Evolutionary conservation across 345 rosid species (phyloP).

Genomic region (Camelina sativa): DNA sequence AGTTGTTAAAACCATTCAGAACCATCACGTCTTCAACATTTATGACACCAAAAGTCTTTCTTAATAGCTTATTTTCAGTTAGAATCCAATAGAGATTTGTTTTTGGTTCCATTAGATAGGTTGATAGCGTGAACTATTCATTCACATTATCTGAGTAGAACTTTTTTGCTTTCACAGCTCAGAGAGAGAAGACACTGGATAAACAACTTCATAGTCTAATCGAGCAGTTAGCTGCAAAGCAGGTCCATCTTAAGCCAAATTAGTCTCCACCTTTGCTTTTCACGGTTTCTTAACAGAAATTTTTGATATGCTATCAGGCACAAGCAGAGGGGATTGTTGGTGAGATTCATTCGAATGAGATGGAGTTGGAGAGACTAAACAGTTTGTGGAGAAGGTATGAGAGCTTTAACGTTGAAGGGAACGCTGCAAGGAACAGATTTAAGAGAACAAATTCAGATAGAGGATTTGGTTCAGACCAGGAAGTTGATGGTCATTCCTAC

Average conservation of each 20-base stretch:
- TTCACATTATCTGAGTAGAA: slow-evolving; percentile 14
- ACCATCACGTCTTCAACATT: slow-evolving; percentile 24
- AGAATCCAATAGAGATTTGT: not conserved
- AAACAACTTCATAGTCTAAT: slow-evolving; percentile 88
- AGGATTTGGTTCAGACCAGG: slow-evolving; percentile 61
- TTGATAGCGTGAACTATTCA: slow-evolving; percentile 22
- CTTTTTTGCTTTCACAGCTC: slow-evolving; percentile 55
- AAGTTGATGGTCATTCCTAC: slow-evolving; percentile 53
- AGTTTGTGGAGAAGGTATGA: slow-evolving; percentile 65
- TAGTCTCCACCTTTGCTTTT: not conserved
- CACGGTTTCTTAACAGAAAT: slow-evolving; percentile 7
- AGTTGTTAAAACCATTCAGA: slow-evolving; percentile 6
- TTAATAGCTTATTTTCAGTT: slow-evolving; percentile 21
- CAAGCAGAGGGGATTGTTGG: slow-evolving; percentile 86
- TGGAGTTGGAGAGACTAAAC: slow-evolving; percentile 76
- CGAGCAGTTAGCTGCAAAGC: slow-evolving; percentile 90
- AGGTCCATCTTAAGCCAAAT: slow-evolving; percentile 54
- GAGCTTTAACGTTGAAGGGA: slow-evolving; percentile 58
- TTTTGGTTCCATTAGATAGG: not conserved
- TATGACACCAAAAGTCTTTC: not conserved
- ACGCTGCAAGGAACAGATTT: slow-evolving; percentile 67
- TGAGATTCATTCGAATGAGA: slow-evolving; percentile 75
- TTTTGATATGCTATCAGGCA: slow-evolving; percentile 49
- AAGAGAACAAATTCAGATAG: slow-evolving; percentile 65
- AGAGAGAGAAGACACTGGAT: slow-evolving; percentile 89